Percentiles rank a stretch among this genome's conserved stretches.
Conservation (phyloP, 192 early-diverging fungal genomes). For the Phlyctochytrium planicorne region DNA sequence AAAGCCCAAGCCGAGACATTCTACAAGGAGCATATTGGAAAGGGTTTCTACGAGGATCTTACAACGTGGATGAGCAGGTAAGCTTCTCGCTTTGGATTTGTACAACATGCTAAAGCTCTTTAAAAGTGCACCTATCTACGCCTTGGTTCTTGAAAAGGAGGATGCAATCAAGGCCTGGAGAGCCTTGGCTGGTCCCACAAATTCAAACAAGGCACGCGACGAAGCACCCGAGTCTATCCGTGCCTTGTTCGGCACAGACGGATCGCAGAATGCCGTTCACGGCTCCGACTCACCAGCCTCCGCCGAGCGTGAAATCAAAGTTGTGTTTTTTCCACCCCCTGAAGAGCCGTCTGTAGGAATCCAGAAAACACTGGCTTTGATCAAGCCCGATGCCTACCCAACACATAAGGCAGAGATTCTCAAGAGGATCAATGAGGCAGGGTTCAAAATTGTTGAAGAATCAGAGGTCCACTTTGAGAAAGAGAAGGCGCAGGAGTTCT, state of each 20-base stretch:
- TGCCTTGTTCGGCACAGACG: slow-evolving; percentile 47
- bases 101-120: too few species aligned
- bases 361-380: slow-evolving; percentile 50
- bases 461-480: slow-evolving; percentile 38
- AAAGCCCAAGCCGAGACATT: slow-evolving; percentile 38
- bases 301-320: slow-evolving; percentile 37
- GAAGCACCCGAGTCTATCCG: slow-evolving; percentile 47
- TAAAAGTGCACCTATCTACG: background rate
- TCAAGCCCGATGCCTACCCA: slow-evolving; percentile 58
- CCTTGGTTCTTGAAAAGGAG: slow-evolving; percentile 51
- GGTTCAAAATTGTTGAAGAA: slow-evolving; percentile 45
- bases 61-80: slow-evolving; percentile 48
- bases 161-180: slow-evolving; percentile 56
- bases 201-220: slow-evolving; percentile 55
- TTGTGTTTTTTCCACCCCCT: slow-evolving; percentile 40
- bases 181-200: slow-evolving; percentile 56
- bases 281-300: slow-evolving; percentile 38
- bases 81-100: too few species aligned
- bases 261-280: slow-evolving; percentile 46
- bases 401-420: slow-evolving; percentile 48
- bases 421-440: slow-evolving; percentile 26
- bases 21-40: slow-evolving; percentile 40
- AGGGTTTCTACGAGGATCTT: slow-evolving; percentile 39
- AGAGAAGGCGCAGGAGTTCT: slow-evolving; percentile 46
- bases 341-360: slow-evolving; percentile 26